Percentiles rank a stretch among this genome's conserved stretches.
Evolutionary conservation across 495 filamentous ascomycete species (phyloP).

Genomic region (Darksidea phi): DNA sequence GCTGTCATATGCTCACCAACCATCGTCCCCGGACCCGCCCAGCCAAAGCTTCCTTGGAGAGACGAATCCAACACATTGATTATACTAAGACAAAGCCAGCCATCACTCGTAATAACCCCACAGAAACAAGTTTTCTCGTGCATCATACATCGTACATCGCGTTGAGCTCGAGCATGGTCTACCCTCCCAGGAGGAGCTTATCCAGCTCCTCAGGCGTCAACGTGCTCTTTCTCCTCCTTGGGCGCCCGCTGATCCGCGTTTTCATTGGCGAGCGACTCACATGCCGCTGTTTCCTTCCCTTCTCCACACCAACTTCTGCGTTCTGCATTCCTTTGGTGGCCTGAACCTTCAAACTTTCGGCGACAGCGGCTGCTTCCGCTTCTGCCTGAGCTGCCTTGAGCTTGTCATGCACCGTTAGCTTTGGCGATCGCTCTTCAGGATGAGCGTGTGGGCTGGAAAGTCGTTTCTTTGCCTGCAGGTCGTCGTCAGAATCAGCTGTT

Average conservation of each 20-base stretch:
- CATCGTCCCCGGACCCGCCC: neutral
- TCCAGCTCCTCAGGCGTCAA: slow-evolving; percentile 46
- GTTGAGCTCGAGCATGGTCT: slow-evolving; percentile 1
- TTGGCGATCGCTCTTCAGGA: slow-evolving; percentile 37
- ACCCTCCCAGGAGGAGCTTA: slow-evolving; percentile 27
- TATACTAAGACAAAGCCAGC: slow-evolving; percentile 12
- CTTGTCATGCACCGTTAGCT: slow-evolving; percentile 44
- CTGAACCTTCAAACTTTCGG: slow-evolving; percentile 24
- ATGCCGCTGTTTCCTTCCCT: slow-evolving; percentile 20
- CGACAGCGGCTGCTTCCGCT: slow-evolving; percentile 41
- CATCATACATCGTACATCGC: slow-evolving; percentile 7
- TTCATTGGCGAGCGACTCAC: slow-evolving; percentile 34
- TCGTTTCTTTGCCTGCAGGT: slow-evolving; percentile 34
- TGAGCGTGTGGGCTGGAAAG: slow-evolving; percentile 35
- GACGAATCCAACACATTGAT: slow-evolving; percentile 21
- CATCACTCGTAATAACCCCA: slow-evolving; percentile 13
- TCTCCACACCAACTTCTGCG: slow-evolving; percentile 28
- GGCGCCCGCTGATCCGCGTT: slow-evolving; percentile 43
- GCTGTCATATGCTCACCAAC: slow-evolving; percentile 18
- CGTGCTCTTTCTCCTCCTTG: slow-evolving; percentile 46
- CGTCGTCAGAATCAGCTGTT: slow-evolving; percentile 29
- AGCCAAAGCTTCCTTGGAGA: neutral
- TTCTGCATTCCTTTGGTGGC: slow-evolving; percentile 3
- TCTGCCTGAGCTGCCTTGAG: slow-evolving; percentile 44
- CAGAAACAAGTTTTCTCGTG: slow-evolving; percentile 9